Conservation (phyloP, 2,329 filamentous ascomycete species). For the Eutypella sp. region DNA sequence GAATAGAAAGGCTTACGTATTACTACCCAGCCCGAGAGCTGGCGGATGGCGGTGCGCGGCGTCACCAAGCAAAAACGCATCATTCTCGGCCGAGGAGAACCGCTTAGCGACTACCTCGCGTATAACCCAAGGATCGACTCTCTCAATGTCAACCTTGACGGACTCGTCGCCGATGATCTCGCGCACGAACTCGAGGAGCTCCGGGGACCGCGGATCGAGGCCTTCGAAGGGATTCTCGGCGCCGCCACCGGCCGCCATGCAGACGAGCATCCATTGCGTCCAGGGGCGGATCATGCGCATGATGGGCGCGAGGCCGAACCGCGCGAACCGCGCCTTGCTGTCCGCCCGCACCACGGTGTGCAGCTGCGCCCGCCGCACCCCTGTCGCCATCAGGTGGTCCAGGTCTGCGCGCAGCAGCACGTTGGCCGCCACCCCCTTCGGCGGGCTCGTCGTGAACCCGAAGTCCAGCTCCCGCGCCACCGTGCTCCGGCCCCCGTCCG, state of each 20-base stretch:
- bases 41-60: conserved; percentile 56
- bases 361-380: conserved; percentile 45
- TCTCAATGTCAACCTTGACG: conserved; percentile 44
- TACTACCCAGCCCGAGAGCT: conserved; percentile 51
- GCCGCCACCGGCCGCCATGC: conserved; percentile 32
- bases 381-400: conserved; percentile 38
- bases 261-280: conserved; percentile 50
- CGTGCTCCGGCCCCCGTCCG: conserved; percentile 43
- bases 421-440: conserved; percentile 34
- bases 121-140: conserved; percentile 53
- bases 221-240: conserved; percentile 6
- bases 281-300: conserved; percentile 54
- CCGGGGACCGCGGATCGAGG: conserved; percentile 7
- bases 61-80: conserved; percentile 49
- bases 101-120: conserved; percentile 56
- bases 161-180: conserved; percentile 47
- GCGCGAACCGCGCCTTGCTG: conserved; percentile 21
- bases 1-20: conserved; percentile 38
- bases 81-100: conserved; percentile 47
- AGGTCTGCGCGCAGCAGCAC: conserved; percentile 42
- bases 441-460: conserved; percentile 29
- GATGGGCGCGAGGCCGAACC: conserved; percentile 40
- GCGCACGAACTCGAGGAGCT: conserved; percentile 14
- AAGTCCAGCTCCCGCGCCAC: conserved; percentile 32
- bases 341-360: conserved; percentile 52